Percentiles rank a stretch among this genome's conserved stretches.
These are phyloP conservation scores for Brassica balearica DNA, from an alignment of 441 rosid genomes.

Conservation along the genomic window DNA sequence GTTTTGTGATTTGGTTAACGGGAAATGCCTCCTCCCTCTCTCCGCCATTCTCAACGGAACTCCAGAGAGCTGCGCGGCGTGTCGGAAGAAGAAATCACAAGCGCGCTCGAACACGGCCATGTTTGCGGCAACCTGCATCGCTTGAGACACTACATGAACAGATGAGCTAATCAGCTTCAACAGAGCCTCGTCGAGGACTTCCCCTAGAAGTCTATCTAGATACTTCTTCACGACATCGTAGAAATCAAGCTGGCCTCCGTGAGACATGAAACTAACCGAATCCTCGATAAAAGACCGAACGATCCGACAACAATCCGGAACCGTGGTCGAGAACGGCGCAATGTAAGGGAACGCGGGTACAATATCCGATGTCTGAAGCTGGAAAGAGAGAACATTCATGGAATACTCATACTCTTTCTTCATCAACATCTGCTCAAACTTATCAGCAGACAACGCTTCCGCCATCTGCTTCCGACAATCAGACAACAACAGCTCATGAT, in stretches of 20 bases:
- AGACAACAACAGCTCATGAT: conserved; percentile 86
- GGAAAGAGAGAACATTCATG: conserved; percentile 97
- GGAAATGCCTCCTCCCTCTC: conserved; percentile 92
- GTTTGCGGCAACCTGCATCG: conserved; percentile 98
- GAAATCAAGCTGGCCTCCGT: conserved; percentile 95
- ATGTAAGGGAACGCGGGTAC: conserved; percentile 86
- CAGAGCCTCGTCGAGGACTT: conserved; percentile 84
- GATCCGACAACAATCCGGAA: conserved; percentile 94
- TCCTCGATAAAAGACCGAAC: conserved; percentile 97
- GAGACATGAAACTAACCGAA: conserved; percentile 93
- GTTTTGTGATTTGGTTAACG: conserved; percentile 82
- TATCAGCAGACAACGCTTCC: conserved; percentile 89
- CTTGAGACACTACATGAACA: conserved; percentile 89
- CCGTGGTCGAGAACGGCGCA: conserved; percentile 92
- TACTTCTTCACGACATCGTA: conserved; percentile 91
- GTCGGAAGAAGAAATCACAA: conserved; percentile 94
- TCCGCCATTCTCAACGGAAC: conserved; percentile 92
- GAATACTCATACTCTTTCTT: conserved; percentile 95
- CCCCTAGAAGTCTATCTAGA: conserved; percentile 85
- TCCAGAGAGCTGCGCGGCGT: conserved; percentile 96
- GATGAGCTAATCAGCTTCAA: conserved; percentile 80
- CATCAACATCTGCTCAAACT: conserved; percentile 97
- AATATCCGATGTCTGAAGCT: conserved; percentile 87
- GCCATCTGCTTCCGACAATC: conserved; percentile 93
- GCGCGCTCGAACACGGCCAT: conserved; percentile 97